These are phyloP conservation scores for Lachnellula cervina DNA, from an alignment of 2,329 filamentous ascomycete genomes.

Conservation along the genomic window DNA sequence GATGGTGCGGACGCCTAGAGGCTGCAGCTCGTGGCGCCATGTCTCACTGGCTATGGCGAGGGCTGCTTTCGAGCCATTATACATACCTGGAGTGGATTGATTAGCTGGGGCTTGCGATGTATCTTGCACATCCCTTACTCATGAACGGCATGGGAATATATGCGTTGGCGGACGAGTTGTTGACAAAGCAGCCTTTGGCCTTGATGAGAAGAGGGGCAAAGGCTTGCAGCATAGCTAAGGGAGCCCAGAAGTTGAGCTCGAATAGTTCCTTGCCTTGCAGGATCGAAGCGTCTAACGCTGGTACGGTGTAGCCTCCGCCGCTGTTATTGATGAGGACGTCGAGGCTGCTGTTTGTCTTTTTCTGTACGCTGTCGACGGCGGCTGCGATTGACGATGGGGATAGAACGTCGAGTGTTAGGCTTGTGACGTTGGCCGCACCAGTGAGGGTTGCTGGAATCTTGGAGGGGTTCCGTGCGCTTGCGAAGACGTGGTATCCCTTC, in stretches of 20 bases:
- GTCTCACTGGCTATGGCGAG: slow-evolving; percentile 7
- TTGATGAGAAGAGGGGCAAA: slow-evolving; percentile 26
- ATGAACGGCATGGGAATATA: slow-evolving; percentile 4
- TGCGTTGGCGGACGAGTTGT: slow-evolving; percentile 16
- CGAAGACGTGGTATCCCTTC: slow-evolving; percentile 35
- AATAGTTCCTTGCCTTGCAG: slow-evolving; percentile 24
- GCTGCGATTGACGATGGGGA: slow-evolving; percentile 31
- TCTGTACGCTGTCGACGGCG: slow-evolving; percentile 29
- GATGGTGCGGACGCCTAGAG: slow-evolving; percentile 11
- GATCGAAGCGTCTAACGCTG: slow-evolving; percentile 29
- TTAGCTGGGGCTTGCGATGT: background rate
- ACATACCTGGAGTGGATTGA: slow-evolving; percentile 10
- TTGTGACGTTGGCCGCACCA: slow-evolving; percentile 32
- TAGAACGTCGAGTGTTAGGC: slow-evolving; percentile 38
- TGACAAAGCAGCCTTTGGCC: slow-evolving; percentile 26
- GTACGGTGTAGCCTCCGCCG: slow-evolving; percentile 30
- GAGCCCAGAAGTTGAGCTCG: slow-evolving; percentile 30
- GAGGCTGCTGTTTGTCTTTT: slow-evolving; percentile 34
- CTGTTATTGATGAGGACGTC: slow-evolving; percentile 43
- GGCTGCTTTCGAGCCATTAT: slow-evolving; percentile 16
- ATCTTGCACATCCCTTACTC: background rate
- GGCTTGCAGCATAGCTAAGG: slow-evolving; percentile 25
- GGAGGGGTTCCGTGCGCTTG: slow-evolving; percentile 33
- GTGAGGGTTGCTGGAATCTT: slow-evolving; percentile 32
- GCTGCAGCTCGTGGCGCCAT: slow-evolving; percentile 15